Base-by-base conservation (phyloP, 2,329 filamentous ascomycete genomes). In the Beauveria varroae region DNA sequence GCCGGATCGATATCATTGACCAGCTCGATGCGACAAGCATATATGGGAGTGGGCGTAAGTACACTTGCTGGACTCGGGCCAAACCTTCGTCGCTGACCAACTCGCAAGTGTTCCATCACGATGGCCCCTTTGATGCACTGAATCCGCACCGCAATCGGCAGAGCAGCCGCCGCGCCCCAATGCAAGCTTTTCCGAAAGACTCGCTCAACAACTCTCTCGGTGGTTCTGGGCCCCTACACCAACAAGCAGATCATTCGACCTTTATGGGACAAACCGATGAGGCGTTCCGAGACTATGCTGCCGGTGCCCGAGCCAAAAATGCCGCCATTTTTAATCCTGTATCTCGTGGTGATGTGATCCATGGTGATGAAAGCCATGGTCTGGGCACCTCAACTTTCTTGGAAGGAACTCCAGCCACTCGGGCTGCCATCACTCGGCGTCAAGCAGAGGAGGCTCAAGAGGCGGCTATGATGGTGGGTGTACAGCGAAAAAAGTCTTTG, bases 21-120 rank as follows among this genome's bases (percentile, higher is more conserved):
- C 93, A 97, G 73, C 80, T 99, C 66, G 95, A 98, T 77, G 93
- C 95, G 64, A 97, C 93, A 5, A 93, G 93, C 73, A 96, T 98
- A 67, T 97, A 96, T 71, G 93, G 95, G 62, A 91, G 89, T 68
- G 93, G 93, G 75, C 79, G 91, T 96, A 80, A 77, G 90, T 86
- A 53, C 47, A 9, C 16, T 26, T 5, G 10, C 9, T 30, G 5
- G 12, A 50, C 43, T 12, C 9, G 7, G 24, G 24, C 37, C 5
- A 34, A 10, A 8, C 51, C n/a, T 24, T 37, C 62, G 28, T 64
- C 57, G 49, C 47, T 63, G n/a, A 60, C 50, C 20, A 53, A n/a
- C 37, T 59, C 49, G 9, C 44, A 69, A 96, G 92, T 96, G 67
- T 96, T 98, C 76, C 95, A 99, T 70, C 95, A 99, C 71, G 95